Evolutionary conservation across 1,284 basidiomycete species (phyloP).

Genomic region (Hemileia vastatrix): DNA sequence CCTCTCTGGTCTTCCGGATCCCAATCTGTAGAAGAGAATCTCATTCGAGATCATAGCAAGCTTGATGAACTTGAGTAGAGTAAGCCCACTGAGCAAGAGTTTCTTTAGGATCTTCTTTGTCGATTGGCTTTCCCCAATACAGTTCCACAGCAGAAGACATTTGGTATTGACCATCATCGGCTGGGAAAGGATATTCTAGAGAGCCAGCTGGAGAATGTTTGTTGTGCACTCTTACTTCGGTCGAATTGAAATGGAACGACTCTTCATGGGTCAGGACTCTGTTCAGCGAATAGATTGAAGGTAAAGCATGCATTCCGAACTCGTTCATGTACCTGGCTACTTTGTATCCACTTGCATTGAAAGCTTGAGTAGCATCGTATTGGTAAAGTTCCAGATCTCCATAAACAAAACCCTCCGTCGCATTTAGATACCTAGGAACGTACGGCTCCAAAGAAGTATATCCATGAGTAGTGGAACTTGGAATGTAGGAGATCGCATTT

Average conservation of each 20-base stretch:
- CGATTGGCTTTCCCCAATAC: slow-evolving; percentile 54
- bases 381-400: slow-evolving; percentile 56
- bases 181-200: slow-evolving; percentile 54
- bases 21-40: slow-evolving; percentile 55
- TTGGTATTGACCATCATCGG: slow-evolving; percentile 52
- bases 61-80: slow-evolving; percentile 55
- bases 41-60: slow-evolving; percentile 54
- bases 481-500: slow-evolving; percentile 56
- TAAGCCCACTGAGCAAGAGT: slow-evolving; percentile 58
- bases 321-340: slow-evolving; percentile 55
- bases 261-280: slow-evolving; percentile 53
- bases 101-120: slow-evolving; percentile 51
- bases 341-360: slow-evolving; percentile 54
- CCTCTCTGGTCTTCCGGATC: slow-evolving; percentile 53
- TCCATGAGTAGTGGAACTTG: slow-evolving; percentile 55
- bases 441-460: slow-evolving; percentile 55
- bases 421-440: slow-evolving; percentile 51
- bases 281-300: slow-evolving; percentile 56
- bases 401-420: slow-evolving; percentile 52
- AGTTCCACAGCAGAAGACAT: slow-evolving; percentile 52
- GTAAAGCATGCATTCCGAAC: slow-evolving; percentile 59
- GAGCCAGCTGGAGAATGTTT: slow-evolving; percentile 55
- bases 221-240: slow-evolving; percentile 53
- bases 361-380: slow-evolving; percentile 53
- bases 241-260: slow-evolving; percentile 56